Percentiles rank a stretch among this genome's conserved stretches.
phyloP scores from a whole-genome alignment of 495 filamentous ascomycete species.

The Parachaetomium inaequale region DNA sequence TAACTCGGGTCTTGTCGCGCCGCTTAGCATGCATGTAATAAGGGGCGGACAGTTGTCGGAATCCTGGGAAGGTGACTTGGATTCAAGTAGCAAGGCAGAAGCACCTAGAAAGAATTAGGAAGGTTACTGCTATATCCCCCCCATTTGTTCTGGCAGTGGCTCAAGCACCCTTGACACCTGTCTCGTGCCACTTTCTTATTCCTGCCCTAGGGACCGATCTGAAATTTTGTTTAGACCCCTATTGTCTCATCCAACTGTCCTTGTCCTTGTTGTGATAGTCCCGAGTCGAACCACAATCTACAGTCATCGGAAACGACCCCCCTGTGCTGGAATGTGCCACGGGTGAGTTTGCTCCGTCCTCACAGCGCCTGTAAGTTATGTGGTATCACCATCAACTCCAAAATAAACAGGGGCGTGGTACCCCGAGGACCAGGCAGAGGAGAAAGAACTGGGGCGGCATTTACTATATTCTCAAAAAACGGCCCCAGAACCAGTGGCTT shows the following conservation, averaged over 20 bases:
- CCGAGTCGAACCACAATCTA: neutral
- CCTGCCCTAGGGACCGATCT: too few species aligned
- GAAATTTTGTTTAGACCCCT: neutral
- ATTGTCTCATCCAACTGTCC: neutral
- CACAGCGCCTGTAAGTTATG: neutral
- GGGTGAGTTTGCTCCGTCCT: neutral
- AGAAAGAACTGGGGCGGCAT: neutral
- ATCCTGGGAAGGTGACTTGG: neutral
- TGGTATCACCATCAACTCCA: neutral
- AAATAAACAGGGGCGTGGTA: neutral
- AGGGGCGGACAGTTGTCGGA: neutral
- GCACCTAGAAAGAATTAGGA: neutral
- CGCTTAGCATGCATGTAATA: neutral
- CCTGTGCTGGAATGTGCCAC: neutral
- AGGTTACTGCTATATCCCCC: neutral
- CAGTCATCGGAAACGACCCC: neutral
- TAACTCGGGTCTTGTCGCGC: too few species aligned
- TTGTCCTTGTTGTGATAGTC: conserved; percentile 17
- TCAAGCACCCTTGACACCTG: neutral
- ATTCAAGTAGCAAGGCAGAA: neutral
- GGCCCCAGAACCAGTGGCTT: neutral
- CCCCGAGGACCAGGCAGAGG: neutral
- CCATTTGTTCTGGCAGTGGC: neutral
- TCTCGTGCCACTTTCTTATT: neutral
- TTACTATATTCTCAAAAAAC: neutral